phyloP scores from a whole-genome alignment of 2,329 filamentous ascomycete genomes.

The Aspergillus costaricaensis region DNA sequence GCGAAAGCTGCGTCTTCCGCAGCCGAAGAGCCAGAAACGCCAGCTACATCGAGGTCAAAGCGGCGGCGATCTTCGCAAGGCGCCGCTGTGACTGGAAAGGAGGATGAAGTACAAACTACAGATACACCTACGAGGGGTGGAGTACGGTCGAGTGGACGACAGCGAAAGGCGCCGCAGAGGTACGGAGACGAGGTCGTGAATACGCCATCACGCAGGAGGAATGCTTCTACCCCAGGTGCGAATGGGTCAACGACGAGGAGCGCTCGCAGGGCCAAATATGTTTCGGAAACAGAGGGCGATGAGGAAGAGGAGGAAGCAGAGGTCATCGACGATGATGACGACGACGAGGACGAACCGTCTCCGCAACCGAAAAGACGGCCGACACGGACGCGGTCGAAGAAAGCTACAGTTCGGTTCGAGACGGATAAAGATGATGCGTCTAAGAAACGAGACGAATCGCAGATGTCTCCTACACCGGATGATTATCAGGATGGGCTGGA shows the following conservation, averaged over 20 bases:
- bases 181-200: constrained; percentile 31
- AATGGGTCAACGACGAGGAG: constrained; percentile 26
- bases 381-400: constrained; percentile 33
- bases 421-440: constrained; percentile 14
- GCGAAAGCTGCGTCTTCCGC: constrained; percentile 19
- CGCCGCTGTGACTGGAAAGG: constrained; percentile 6
- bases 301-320: constrained; percentile 27
- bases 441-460: constrained; percentile 10
- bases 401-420: constrained; percentile 26
- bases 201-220: constrained; percentile 22
- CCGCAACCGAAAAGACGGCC: constrained; percentile 22
- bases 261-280: constrained; percentile 23
- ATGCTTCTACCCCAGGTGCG: constrained; percentile 23
- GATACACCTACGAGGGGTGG: constrained; percentile 30
- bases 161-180: constrained; percentile 37
- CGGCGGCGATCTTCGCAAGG: constrained; percentile 27
- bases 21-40: constrained; percentile 16
- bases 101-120: constrained; percentile 10
- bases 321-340: constrained; percentile 3
- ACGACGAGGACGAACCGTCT: constrained; percentile 12
- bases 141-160: constrained; percentile 36
- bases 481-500: constrained; percentile 38
- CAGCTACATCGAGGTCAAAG: constrained; percentile 23
- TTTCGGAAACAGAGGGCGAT: constrained; percentile 19
- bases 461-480: constrained; percentile 28